phyloP scores from a whole-genome alignment of 2,329 filamentous ascomycete species.

The Beauveria bassiana region DNA sequence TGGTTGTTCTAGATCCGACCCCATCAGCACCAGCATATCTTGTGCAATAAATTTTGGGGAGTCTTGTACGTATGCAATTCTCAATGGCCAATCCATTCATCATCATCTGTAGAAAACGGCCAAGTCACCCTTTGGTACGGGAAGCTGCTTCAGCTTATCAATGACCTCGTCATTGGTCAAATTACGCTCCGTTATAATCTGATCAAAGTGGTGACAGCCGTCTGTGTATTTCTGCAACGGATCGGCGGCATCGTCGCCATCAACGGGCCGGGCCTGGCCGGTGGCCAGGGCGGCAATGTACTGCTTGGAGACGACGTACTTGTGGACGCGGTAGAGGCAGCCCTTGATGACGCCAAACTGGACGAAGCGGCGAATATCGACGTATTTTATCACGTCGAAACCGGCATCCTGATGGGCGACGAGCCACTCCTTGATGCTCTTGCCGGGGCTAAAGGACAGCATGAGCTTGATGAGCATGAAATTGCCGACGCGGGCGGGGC shows the following conservation, averaged over 20 bases:
- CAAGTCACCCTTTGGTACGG: conserved; percentile 43
- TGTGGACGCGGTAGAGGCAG: conserved; percentile 85
- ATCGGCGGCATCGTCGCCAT: conserved; percentile 28
- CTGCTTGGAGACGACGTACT: conserved; percentile 69
- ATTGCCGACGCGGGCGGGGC: conserved; percentile 39
- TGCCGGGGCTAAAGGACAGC: conserved; percentile 72
- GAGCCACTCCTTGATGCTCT: conserved; percentile 83
- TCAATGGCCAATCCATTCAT: too few relatives aligned
- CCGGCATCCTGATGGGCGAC: conserved; percentile 61
- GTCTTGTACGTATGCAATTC: neutral
- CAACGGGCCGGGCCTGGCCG: conserved; percentile 37
- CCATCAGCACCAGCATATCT: neutral
- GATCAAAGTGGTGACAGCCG: conserved; percentile 69
- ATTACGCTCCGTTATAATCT: conserved; percentile 71
- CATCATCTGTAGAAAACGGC: conserved; percentile 46
- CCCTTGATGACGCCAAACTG: conserved; percentile 97
- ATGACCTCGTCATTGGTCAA: conserved; percentile 63
- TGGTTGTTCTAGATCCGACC: neutral
- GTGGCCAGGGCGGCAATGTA: conserved; percentile 50
- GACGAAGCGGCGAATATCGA: conserved; percentile 85
- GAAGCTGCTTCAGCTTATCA: conserved; percentile 54
- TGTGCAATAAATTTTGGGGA: neutral
- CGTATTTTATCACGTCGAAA: conserved; percentile 59
- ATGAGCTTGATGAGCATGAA: conserved; percentile 75
- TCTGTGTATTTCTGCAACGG: conserved; percentile 62